These are phyloP conservation scores for Hanseniaspora occidentalis DNA, from an alignment of 805 yeast species.

Conservation along the genomic window DNA sequence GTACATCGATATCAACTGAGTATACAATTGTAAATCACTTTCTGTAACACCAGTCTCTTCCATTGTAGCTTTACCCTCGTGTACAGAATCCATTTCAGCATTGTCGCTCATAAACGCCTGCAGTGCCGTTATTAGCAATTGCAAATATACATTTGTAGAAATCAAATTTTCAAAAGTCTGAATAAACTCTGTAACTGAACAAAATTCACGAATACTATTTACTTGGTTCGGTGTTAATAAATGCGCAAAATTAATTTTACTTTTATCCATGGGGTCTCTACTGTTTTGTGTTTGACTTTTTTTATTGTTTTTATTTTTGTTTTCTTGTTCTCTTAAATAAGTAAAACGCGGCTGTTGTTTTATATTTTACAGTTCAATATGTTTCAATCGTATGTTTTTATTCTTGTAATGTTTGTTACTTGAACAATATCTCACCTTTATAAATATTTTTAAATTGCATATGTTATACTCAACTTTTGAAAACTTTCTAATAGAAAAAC, in stretches of 20 bases:
- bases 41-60: neutral
- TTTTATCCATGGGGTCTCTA: neutral
- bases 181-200: neutral
- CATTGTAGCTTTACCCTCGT: neutral
- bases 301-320: neutral
- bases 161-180: neutral
- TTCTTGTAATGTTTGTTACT: too few relatives aligned
- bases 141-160: neutral
- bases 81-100: neutral
- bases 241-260: neutral
- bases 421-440: too few relatives aligned
- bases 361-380: too few relatives aligned
- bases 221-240: neutral
- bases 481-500: too few relatives aligned
- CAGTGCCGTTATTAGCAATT: neutral
- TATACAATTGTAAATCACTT: slow-evolving; percentile 14
- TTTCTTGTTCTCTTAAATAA: too few relatives aligned
- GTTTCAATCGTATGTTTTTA: too few relatives aligned
- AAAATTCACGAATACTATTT: neutral
- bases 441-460: too few relatives aligned
- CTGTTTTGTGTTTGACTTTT: neutral
- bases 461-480: too few relatives aligned
- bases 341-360: too few relatives aligned
- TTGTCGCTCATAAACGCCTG: neutral
- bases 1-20: slow-evolving; percentile 21